These are phyloP conservation scores for Nepenthes alata DNA, from an alignment of 179 eudicot species.

Conservation along the genomic window DNA sequence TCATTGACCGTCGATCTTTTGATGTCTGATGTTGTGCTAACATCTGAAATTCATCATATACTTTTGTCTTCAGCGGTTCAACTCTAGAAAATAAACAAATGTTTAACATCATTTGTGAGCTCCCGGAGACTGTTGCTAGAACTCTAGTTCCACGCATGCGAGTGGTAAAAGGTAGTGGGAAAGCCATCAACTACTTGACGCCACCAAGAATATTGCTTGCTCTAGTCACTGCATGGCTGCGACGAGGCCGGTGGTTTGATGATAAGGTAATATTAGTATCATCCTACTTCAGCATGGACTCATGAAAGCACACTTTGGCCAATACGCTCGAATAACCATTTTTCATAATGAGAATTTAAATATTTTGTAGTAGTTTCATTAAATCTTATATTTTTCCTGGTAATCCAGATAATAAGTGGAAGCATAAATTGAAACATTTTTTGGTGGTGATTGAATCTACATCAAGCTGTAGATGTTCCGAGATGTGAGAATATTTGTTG, in stretches of 20 bases:
- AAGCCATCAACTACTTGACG: slow-evolving; percentile 86
- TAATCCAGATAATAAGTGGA: no score
- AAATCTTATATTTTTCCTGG: no score
- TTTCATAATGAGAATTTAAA: no score
- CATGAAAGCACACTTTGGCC: no score
- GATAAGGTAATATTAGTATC: slow-evolving; percentile 48
- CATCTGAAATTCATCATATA: not conserved
- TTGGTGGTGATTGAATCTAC: no score
- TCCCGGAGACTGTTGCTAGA: slow-evolving; percentile 94
- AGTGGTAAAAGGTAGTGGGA: slow-evolving; percentile 90
- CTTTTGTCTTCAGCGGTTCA: slow-evolving; percentile 60
- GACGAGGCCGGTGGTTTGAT: slow-evolving; percentile 94
- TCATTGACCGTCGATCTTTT: not conserved
- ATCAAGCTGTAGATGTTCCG: no score
- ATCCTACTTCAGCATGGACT: not conserved
- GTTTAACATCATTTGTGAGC: slow-evolving; percentile 97
- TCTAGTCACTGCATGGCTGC: slow-evolving; percentile 86
- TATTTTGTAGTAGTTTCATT: no score
- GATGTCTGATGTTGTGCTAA: not conserved
- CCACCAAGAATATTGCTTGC: slow-evolving; percentile 95
- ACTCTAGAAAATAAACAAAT: slow-evolving; percentile 81
- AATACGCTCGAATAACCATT: no score
- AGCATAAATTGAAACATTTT: no score
- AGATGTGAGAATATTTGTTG: no score
- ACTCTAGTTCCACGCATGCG: slow-evolving; percentile 92